A percentile compares a stretch with the other conserved stretches of the same genome.
Evolutionary conservation across 2,329 filamentous ascomycete genomes (phyloP).

Genomic region (Cryphonectria carpinicola): DNA sequence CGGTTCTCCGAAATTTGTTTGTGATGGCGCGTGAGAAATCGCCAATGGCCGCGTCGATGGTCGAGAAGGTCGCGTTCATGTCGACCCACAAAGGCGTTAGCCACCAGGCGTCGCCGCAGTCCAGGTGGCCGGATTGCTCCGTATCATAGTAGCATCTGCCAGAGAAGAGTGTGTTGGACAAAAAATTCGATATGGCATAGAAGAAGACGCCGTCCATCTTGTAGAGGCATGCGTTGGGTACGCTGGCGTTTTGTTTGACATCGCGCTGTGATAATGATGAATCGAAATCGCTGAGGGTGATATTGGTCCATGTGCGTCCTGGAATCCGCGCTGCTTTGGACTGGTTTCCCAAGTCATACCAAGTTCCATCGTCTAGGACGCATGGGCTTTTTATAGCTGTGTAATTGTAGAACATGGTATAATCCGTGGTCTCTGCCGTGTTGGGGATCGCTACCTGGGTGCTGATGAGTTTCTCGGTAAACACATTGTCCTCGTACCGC

Average conservation of each 20-base stretch:
- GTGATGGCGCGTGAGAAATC: constrained; percentile 27
- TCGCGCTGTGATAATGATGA: not conserved
- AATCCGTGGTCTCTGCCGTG: constrained; percentile 8
- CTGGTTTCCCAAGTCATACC: constrained; percentile 25
- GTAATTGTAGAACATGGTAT: constrained; percentile 18
- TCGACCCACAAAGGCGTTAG: constrained; percentile 26
- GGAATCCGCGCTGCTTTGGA: constrained; percentile 19
- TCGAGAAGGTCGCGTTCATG: constrained; percentile 26
- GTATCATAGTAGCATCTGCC: constrained; percentile 26
- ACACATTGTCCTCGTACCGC: constrained; percentile 10
- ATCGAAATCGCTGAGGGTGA: constrained; percentile 8
- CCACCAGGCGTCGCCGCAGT: constrained; percentile 29
- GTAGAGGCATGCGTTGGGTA: constrained; percentile 32
- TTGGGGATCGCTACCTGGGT: constrained; percentile 14
- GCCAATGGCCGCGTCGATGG: constrained; percentile 21
- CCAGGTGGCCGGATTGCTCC: constrained; percentile 25
- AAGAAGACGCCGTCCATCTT: constrained; percentile 30
- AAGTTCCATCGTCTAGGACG: constrained; percentile 26
- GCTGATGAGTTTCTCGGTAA: constrained; percentile 23
- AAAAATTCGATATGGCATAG: constrained; percentile 24
- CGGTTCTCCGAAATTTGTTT: constrained; percentile 27
- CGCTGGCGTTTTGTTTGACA: constrained; percentile 18
- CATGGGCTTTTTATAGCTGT: constrained; percentile 27
- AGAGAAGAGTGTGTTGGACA: constrained; percentile 24
- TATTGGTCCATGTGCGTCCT: constrained; percentile 27